Evolutionary conservation across 805 yeast genomes (phyloP), one percentile per base, ranked within the genome.

Genomic region (Pichia californica): DNA sequence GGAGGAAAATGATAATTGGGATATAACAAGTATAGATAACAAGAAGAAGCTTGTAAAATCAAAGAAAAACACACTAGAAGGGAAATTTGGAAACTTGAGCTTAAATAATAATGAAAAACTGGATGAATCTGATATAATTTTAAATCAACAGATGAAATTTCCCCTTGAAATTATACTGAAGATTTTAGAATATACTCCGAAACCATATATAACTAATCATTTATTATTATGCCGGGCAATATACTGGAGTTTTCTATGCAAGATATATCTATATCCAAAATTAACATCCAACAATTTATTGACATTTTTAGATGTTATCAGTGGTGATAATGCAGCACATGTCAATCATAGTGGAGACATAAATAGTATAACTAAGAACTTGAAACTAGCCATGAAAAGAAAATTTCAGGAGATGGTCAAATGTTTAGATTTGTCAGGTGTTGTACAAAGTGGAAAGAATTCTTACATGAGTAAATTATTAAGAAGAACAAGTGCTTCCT

Each of bases 381-480:
- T 44, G 11, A 33, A 41, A 28, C 15, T 40, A 5, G 13, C 36
- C 20, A 13, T 42, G 33, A 49, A 43, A 26, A 46, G 47, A 49
- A 57, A 56, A 23, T 61, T 78, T 31, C 91, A 89, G 4, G 63
- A 70, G 10, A 56, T 74, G 44, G 93, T 93, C 14, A 70, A 69
- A 42, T 70, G 69, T 14, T 69, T 93, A 33, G 93, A 93, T 57
- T 68, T 93, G 30, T 74, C 95, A 9, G 72, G 76, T 35, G 87
- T 89, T 38, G 79, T 88, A 47, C 98, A 93, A 62, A 74, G 87
- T 30, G 98, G 98, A 11, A 88, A 86, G 59, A 93, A 88, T 62
- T 91, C 97, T 5, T 83, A 72, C 60, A 88, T 91, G 11, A 87
- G 97, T 0, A 82, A 85, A 51, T 59, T 93, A 7, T 66, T 93